These are phyloP conservation scores for Mallotus repandus DNA, from an alignment of 441 rosid genomes.

Conservation along the genomic window DNA sequence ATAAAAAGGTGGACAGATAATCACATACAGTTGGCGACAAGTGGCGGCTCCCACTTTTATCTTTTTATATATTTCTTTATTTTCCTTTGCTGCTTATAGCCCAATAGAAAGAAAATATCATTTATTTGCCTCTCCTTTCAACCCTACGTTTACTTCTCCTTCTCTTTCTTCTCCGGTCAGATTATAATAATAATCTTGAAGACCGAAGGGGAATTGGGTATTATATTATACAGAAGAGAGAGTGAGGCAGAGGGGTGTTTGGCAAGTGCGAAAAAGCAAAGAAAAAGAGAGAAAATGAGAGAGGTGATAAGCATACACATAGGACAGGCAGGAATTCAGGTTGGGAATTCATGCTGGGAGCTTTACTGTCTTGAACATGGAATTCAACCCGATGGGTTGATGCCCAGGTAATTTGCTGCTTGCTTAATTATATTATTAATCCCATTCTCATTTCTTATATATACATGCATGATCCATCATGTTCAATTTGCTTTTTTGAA, in stretches of 20 bases:
- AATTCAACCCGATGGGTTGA: constrained; percentile 69
- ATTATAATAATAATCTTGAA: background rate
- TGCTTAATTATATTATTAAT: background rate
- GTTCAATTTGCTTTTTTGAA: no score
- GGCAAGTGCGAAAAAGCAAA: background rate
- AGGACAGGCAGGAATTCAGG: constrained; percentile 85
- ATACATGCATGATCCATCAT: background rate
- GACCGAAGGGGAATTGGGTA: background rate
- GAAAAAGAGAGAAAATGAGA: constrained; percentile 44
- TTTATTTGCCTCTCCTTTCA: background rate
- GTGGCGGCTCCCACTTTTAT: constrained; percentile 30
- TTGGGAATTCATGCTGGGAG: constrained; percentile 79
- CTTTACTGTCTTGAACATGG: constrained; percentile 79
- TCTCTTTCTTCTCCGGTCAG: background rate
- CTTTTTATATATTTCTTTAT: background rate
- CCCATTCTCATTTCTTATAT: background rate
- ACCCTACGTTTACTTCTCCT: background rate
- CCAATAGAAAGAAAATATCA: background rate
- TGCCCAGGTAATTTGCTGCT: constrained; percentile 50
- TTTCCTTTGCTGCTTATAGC: background rate
- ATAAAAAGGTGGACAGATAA: background rate
- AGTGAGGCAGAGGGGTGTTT: background rate
- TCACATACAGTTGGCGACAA: constrained; percentile 31
- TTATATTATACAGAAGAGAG: background rate
- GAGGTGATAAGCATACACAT: constrained; percentile 74